These are phyloP conservation scores for Epichloe scottii DNA, from an alignment of 2,329 filamentous ascomycete species.

Conservation along the genomic window DNA sequence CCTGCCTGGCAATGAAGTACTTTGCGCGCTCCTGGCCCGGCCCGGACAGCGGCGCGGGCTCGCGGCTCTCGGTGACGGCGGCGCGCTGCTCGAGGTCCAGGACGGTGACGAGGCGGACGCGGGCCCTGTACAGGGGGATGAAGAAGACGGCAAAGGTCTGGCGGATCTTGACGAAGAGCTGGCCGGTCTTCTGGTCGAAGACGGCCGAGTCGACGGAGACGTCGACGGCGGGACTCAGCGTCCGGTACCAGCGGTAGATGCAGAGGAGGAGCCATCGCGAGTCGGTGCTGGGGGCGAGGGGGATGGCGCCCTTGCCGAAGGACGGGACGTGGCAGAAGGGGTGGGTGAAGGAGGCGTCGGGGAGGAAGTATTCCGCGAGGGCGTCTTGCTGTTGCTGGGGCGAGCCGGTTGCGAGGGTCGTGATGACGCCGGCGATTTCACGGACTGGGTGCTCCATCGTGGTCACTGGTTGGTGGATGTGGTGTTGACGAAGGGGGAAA, in stretches of 20 bases:
- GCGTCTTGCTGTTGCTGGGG: constrained; percentile 52
- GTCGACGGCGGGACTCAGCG: constrained; percentile 62
- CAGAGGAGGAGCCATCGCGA: constrained; percentile 54
- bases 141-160: constrained; percentile 71
- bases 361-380: constrained; percentile 61
- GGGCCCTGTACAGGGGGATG: constrained; percentile 59
- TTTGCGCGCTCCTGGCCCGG: constrained; percentile 12
- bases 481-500: not conserved
- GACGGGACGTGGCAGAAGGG: constrained; percentile 61
- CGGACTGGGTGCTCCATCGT: constrained; percentile 20
- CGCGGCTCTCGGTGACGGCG: constrained; percentile 5
- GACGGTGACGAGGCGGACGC: constrained; percentile 56
- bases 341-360: constrained; percentile 61
- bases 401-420: constrained; percentile 52
- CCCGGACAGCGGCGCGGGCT: constrained; percentile 8
- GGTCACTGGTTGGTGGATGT: not conserved
- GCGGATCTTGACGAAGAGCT: constrained; percentile 61
- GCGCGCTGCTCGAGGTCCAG: constrained; percentile 43
- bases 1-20: constrained; percentile 65
- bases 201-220: constrained; percentile 52
- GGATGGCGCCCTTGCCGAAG: constrained; percentile 30
- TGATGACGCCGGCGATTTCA: constrained; percentile 54
- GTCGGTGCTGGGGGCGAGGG: constrained; percentile 32
- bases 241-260: constrained; percentile 77
- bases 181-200: constrained; percentile 50